Percentiles rank a stretch among this genome's conserved stretches.
phyloP scores from a whole-genome alignment of 495 filamentous ascomycete genomes.

The Penicillium diatomitis region DNA sequence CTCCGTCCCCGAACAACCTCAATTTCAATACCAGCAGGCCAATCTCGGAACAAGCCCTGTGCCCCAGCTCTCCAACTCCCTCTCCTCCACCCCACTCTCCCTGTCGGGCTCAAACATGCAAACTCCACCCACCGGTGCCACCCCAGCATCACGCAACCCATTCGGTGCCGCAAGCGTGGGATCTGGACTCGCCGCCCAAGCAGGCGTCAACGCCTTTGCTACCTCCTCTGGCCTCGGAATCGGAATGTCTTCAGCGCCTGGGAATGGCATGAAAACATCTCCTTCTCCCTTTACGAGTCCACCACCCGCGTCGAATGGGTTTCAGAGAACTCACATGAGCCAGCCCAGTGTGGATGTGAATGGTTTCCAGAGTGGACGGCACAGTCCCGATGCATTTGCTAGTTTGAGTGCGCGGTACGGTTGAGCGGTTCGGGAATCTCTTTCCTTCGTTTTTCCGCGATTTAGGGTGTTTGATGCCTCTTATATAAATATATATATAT shows the following conservation, averaged over 20 bases:
- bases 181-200: conserved; percentile 18
- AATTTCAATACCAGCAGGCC: conserved; percentile 17
- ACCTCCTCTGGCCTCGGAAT: conserved; percentile 13
- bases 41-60: conserved; percentile 11
- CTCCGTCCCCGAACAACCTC: conserved; percentile 25
- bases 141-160: conserved; percentile 31
- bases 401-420: conserved; percentile 63
- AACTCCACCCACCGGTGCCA: conserved; percentile 18
- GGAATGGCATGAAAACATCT: conserved; percentile 7
- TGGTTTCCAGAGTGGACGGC: conserved; percentile 63
- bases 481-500: too few species aligned
- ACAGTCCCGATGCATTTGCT: conserved; percentile 96
- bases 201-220: conserved; percentile 10
- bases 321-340: conserved; percentile 55
- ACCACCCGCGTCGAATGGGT: conserved; percentile 5
- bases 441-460: not conserved
- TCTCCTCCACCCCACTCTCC: conserved; percentile 17
- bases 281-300: conserved; percentile 7
- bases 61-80: conserved; percentile 13
- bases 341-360: conserved; percentile 85
- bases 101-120: conserved; percentile 19
- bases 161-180: conserved; percentile 11
- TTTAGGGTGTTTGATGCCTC: too few species aligned
- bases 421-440: conserved; percentile 5
- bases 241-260: conserved; percentile 9